phyloP scores from a whole-genome alignment of 495 filamentous ascomycete species.

The Hyaloscypha finlandica region DNA sequence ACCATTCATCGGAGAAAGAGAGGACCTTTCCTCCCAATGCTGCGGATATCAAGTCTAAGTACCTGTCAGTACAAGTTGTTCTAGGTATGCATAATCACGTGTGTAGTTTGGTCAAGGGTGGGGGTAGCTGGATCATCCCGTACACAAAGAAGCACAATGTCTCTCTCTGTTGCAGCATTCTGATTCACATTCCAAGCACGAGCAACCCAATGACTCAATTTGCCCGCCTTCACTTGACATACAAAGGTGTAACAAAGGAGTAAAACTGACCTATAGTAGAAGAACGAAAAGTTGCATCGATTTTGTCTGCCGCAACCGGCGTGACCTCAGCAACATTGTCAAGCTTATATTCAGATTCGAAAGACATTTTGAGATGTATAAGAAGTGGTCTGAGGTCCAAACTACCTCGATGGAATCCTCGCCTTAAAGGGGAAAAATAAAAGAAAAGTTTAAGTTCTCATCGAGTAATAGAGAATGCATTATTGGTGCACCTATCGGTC shows the following conservation, averaged over 20 bases:
- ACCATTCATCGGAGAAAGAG: slow-evolving; percentile 84
- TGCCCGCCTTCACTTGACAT: neutral
- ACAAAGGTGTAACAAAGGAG: neutral
- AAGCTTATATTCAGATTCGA: slow-evolving; percentile 42
- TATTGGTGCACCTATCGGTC: slow-evolving; percentile 15
- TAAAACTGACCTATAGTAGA: slow-evolving; percentile 62
- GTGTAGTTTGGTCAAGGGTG: neutral
- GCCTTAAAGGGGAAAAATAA: neutral
- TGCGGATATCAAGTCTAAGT: slow-evolving; percentile 72
- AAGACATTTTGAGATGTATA: slow-evolving; percentile 24
- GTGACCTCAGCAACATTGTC: slow-evolving; percentile 50
- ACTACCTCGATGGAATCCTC: neutral
- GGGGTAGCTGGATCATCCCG: neutral
- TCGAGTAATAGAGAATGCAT: slow-evolving; percentile 28
- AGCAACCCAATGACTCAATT: neutral
- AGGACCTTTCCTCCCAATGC: slow-evolving; percentile 74
- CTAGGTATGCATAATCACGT: slow-evolving; percentile 9
- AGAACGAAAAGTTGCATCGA: slow-evolving; percentile 71
- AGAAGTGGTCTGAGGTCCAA: neutral
- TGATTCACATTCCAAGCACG: neutral
- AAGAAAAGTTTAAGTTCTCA: slow-evolving; percentile 21
- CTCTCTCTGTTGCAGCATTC: neutral
- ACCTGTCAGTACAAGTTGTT: slow-evolving; percentile 12
- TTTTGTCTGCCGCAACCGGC: slow-evolving; percentile 55
- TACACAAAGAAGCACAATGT: slow-evolving; percentile 6